Percentiles rank a stretch among this genome's conserved stretches.
These are phyloP conservation scores for Dothideomycetidae sp. DNA, from an alignment of 2,329 filamentous ascomycete species.

Conservation along the genomic window DNA sequence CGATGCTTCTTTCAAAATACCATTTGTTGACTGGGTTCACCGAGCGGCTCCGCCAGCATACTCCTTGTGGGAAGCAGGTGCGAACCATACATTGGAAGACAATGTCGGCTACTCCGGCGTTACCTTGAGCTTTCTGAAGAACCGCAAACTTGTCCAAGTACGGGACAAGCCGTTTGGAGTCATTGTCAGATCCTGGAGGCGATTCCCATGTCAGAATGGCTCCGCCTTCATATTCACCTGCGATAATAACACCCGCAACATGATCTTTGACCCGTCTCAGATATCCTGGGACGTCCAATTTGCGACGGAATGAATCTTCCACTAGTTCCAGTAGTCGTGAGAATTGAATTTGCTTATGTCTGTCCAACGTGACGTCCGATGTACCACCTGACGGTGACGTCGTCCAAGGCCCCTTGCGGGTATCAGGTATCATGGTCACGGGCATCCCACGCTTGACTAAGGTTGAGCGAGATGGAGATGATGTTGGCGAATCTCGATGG, in stretches of 20 bases:
- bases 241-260: conserved; percentile 83
- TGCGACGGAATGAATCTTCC: conserved; percentile 80
- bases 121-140: conserved; percentile 72
- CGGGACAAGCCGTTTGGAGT: conserved; percentile 55
- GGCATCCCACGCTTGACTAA: conserved; percentile 87
- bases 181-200: conserved; percentile 34
- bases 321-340: conserved; percentile 73
- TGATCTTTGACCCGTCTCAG: conserved; percentile 64
- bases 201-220: conserved; percentile 91
- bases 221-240: conserved; percentile 90
- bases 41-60: conserved; percentile 82
- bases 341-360: conserved; percentile 67
- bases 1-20: conserved; percentile 87
- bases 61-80: conserved; percentile 71
- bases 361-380: conserved; percentile 51
- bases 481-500: conserved; percentile 18
- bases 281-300: conserved; percentile 72
- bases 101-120: conserved; percentile 74
- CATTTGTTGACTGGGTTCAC: conserved; percentile 97
- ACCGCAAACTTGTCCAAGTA: conserved; percentile 98
- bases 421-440: conserved; percentile 66
- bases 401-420: conserved; percentile 50
- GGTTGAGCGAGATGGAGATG: conserved; percentile 29
- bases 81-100: conserved; percentile 94
- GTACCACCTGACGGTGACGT: conserved; percentile 45